Base-by-base conservation (phyloP, 371 early-diverging fungal genomes). In the Mortierella sp. region DNA sequence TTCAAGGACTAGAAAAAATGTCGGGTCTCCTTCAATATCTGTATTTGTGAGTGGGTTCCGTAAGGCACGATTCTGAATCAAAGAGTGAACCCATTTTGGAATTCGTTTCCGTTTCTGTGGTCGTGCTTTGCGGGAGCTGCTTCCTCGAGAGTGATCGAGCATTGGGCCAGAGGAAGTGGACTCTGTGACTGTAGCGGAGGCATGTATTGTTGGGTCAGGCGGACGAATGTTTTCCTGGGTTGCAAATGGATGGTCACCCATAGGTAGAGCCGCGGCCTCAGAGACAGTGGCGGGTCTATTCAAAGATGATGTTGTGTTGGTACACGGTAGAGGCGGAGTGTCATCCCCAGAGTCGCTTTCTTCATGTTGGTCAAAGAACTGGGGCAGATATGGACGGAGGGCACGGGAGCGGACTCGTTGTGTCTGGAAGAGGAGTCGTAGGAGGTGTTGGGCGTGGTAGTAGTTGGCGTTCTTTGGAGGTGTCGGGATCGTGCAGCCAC, bases 381-480 rank as follows among this genome's bases (percentile, higher is more conserved):
- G 55, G 4, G 79, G 79, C n/a, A 68, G 18, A 19, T 60, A 48
- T 7, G 47, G 23, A 37, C 16, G 64, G 7, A 79, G 15, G 5
- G 70, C 57, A 3, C 60, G 43, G 4, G 73, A 68, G 0, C 73
- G 73, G 28, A 79, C 59, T 1, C 58, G 47, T 59, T 79, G 79
- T 11, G 73, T 79, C 60, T 70, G 79, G 25, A 79, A 79, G 21
- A 79, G 46, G 12, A 79, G 47, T 16, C 66, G 70, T n/a, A 72
- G 48, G 47, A 79, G 61, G 47, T 79, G 79, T 23, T 79, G 79
- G 0, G 79, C 79, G 30, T 79, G 79, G 57, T 79, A 79, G 23
- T 72, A 79, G 43, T 72, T 70, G 6, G 79, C 68, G 30, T 79
- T 72, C 45, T 65, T 72, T 7, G 79, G 79, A 5, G 73, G 79